Evolutionary conservation across 768 basidiomycete genomes (phyloP), one percentile per base, ranked within the genome.

Genomic region (Lactarius quietus): DNA sequence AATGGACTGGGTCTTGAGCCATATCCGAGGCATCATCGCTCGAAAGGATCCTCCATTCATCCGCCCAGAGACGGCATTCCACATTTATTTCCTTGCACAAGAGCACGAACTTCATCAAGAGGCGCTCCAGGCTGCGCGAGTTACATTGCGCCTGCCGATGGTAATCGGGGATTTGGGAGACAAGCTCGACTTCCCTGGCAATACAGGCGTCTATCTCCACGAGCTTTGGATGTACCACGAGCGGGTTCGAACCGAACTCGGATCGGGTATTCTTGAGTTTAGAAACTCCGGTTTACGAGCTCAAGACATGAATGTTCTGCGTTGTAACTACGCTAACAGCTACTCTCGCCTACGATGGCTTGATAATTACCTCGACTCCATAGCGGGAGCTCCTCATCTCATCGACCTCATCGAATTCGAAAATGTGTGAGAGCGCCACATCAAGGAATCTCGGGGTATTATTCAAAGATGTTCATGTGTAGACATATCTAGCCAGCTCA

Each of bases 351-450:
- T 23, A 12, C 1, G 2, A 23, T 61, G 60, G 60, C 36, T 61
- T 53, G 48, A 39, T 5, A 35, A 53, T 17, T 61, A 61, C 29
- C 6, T 53, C 28, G 38, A 53, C 9, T 61, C 60, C 18, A 38
- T 61, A 10, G 18, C 48, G 35, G 33, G 35, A n/a, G n/a, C 33
- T 8, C 59, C 43, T 9, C 33, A 31, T 29, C 8, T 7, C 52
- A 31, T 56, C 33, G 26, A 43, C 17, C 31, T 38, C 35, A 63
- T 53, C 9, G 53, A 38, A 33, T 63, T 63, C 36, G 55, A 63
- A 17, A 17, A 43, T 15, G 8, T 41, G 0, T 36, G 41, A 55
- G 41, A 33, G 1, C 54, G 26, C 33, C 61, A 62, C 31, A 41
- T 35, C 45, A 23, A 23, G n/a, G 3, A 2, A 9, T 8, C 26